A percentile compares a stretch with the other conserved stretches of the same genome.
These are phyloP conservation scores for Schwanniomyces etchellsii DNA, from an alignment of 1,139 yeast species.

Conservation along the genomic window DNA sequence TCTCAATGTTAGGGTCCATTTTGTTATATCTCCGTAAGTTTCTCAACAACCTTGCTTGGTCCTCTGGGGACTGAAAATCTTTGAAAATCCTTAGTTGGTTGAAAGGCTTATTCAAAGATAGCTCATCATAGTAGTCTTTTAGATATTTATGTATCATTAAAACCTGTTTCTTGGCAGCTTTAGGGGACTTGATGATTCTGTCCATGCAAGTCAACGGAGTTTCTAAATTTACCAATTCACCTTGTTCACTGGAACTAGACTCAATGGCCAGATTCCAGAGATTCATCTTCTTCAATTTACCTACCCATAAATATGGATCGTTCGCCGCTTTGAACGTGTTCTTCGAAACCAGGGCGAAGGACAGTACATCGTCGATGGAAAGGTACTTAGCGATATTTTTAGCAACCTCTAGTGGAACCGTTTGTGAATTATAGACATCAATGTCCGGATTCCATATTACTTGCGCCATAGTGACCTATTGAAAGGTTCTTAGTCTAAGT, in stretches of 20 bases:
- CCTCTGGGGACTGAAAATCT: slow-evolving; percentile 41
- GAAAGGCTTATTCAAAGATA: slow-evolving; percentile 40
- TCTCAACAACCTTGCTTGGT: slow-evolving; percentile 40
- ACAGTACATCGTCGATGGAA: slow-evolving; percentile 30
- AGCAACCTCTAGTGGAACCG: slow-evolving; percentile 38
- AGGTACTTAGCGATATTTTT: slow-evolving; percentile 29
- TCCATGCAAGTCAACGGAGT: slow-evolving; percentile 38
- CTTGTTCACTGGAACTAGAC: neutral
- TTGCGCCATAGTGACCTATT: slow-evolving; percentile 36
- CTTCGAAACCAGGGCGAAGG: slow-evolving; percentile 31
- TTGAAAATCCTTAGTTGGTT: slow-evolving; percentile 45
- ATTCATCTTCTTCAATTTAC: slow-evolving; percentile 42
- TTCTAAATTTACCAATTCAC: slow-evolving; percentile 6
- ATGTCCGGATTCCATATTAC: slow-evolving; percentile 46
- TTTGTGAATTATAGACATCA: slow-evolving; percentile 39
- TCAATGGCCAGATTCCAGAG: slow-evolving; percentile 33
- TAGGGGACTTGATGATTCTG: slow-evolving; percentile 31
- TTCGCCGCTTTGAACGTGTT: slow-evolving; percentile 33
- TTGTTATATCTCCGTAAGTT: slow-evolving; percentile 34
- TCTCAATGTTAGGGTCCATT: slow-evolving; percentile 31
- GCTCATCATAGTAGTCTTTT: slow-evolving; percentile 41
- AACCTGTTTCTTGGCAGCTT: slow-evolving; percentile 40
- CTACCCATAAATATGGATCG: slow-evolving; percentile 47
- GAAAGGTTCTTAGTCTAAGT: neutral
- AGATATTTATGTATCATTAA: slow-evolving; percentile 37